Conservation (phyloP, 2,329 filamentous ascomycete species). For the Rutstroemia sydowiana region DNA sequence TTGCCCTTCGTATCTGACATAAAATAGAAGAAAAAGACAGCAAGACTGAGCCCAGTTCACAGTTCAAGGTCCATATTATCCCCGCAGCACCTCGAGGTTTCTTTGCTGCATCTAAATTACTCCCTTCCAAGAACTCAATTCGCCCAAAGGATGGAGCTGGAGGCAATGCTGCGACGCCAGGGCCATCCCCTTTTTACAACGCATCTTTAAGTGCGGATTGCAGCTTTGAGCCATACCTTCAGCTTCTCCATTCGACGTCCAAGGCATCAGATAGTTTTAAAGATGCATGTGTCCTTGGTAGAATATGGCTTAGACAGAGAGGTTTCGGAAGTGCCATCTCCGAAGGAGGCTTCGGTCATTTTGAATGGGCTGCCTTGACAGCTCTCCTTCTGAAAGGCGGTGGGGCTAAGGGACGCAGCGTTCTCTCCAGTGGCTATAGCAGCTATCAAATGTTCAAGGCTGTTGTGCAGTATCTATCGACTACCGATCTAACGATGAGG, state of each 20-base stretch:
- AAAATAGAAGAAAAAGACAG: slow-evolving; percentile 12
- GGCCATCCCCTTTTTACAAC: slow-evolving; percentile 80
- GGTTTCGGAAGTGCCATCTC: slow-evolving; percentile 66
- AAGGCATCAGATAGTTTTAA: slow-evolving; percentile 52
- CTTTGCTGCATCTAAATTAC: slow-evolving; percentile 66
- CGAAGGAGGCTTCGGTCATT: slow-evolving; percentile 81
- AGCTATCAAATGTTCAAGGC: slow-evolving; percentile 94
- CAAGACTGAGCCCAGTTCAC: slow-evolving; percentile 33
- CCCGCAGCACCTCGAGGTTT: slow-evolving; percentile 61
- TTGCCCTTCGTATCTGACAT: background rate
- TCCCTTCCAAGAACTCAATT: slow-evolving; percentile 62
- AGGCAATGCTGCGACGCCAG: slow-evolving; percentile 33
- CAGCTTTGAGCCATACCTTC: slow-evolving; percentile 66
- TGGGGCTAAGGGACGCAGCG: slow-evolving; percentile 59
- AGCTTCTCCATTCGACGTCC: slow-evolving; percentile 61
- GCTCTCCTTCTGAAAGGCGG: slow-evolving; percentile 76
- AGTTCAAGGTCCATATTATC: slow-evolving; percentile 65
- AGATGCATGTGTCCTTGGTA: slow-evolving; percentile 80
- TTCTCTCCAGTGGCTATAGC: slow-evolving; percentile 75
- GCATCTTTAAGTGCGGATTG: slow-evolving; percentile 73
- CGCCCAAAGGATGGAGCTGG: slow-evolving; percentile 44
- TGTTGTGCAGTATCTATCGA: slow-evolving; percentile 76
- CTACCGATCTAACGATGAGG: slow-evolving; percentile 62
- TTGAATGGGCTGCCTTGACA: slow-evolving; percentile 80
- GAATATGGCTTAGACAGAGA: slow-evolving; percentile 82